Base-by-base conservation (phyloP, 106 monocot genomes). In the Xerophyta viscosa region DNA sequence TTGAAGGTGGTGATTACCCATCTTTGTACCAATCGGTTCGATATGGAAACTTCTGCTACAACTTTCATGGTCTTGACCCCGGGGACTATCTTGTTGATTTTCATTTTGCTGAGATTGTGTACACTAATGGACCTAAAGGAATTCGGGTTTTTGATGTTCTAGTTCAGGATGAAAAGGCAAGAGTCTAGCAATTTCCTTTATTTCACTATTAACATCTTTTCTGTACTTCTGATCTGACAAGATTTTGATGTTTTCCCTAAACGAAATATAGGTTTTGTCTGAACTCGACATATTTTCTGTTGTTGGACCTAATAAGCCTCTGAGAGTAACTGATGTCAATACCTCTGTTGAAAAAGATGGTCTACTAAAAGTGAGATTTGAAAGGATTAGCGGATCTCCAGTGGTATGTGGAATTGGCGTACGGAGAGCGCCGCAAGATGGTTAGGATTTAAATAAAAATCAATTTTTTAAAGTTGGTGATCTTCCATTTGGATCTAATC, bases 71-170 rank as follows among this genome's bases (percentile, higher is more conserved):
- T 52, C 77, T 91, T 20, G 20, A 63, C 24, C 52, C 78, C 31
- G 84, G 80, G 55, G 68, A 77, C 14, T 85, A 81, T 61, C 74
- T 72, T 20, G 31, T 91, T 24, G 85, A 91, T 72, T 67, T 91
- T 20, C 85, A 91, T 59, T 91, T 91, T 49, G 74, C 85, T 0
- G 91, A 91, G 72, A 91, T 91, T 33, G 59, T 91, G 24, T 65
- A 85, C 56, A 85, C 71, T 29, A 54, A 59, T 67, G 91, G 91
- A 3, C 91, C 91, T 30, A 85, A 85, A 67, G 84, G 78, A 31
- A 85, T 85, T 17, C 71, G 91, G 62, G 69, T 80, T 0, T 91
- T 91, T 47, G 71, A 91, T 76, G 78, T 85, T 29, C 78, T 66
- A 24, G 46, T 78, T 9, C 91, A 91, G 72, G 81, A 82, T 48